These are phyloP conservation scores for Exophiala sp. DNA, from an alignment of 2,329 filamentous ascomycete species.

Conservation along the genomic window DNA sequence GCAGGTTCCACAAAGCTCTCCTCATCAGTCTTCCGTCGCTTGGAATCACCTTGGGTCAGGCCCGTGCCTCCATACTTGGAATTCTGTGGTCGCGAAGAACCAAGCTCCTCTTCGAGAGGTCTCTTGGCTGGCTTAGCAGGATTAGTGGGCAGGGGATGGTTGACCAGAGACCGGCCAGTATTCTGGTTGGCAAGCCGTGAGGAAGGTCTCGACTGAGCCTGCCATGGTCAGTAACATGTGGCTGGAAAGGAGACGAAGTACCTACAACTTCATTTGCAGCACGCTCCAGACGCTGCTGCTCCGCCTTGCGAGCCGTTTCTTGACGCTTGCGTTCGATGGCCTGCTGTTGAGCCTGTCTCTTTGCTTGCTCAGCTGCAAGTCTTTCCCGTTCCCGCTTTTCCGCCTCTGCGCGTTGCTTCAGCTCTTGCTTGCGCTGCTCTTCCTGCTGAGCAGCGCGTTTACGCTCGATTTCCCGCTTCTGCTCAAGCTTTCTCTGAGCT, in stretches of 20 bases:
- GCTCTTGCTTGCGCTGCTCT: conserved; percentile 60
- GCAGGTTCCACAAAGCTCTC: conserved; percentile 62
- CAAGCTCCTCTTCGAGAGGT: conserved; percentile 57
- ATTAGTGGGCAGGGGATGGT: conserved; percentile 57
- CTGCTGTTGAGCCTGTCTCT: conserved; percentile 61
- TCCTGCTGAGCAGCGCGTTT: conserved; percentile 64
- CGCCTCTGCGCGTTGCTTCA: conserved; percentile 59
- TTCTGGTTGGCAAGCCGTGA: conserved; percentile 50
- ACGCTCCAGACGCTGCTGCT: conserved; percentile 38
- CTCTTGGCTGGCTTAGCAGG: conserved; percentile 74
- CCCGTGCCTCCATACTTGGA: conserved; percentile 42
- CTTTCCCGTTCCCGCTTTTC: conserved; percentile 46
- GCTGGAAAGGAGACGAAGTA: neutral
- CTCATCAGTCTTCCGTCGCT: conserved; percentile 74
- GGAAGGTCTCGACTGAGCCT: conserved; percentile 44
- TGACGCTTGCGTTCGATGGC: conserved; percentile 51
- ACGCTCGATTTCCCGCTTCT: conserved; percentile 76
- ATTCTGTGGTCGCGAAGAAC: conserved; percentile 44
- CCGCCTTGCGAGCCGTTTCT: conserved; percentile 45
- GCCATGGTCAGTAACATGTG: conserved; percentile 15
- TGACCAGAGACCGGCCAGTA: conserved; percentile 54
- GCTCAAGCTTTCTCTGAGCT: conserved; percentile 72
- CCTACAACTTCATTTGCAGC: conserved; percentile 38
- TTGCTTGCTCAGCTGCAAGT: conserved; percentile 55
- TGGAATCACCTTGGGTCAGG: conserved; percentile 69